Conservation (phyloP, 208 protist species). For the Vickermania spadyakhi region DNA sequence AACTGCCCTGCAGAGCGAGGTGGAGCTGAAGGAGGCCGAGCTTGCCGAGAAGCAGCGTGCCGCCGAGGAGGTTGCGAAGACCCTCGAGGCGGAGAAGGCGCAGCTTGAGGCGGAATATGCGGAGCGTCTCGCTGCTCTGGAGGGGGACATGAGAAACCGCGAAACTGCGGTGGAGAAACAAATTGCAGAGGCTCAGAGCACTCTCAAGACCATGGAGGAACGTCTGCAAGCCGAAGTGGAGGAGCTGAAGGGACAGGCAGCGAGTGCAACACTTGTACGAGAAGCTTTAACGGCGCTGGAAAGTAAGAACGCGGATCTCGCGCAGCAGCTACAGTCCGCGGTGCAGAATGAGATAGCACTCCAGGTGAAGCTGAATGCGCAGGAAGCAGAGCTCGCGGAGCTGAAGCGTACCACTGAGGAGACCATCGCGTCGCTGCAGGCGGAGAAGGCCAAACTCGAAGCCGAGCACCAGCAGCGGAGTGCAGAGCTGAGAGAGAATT, state of each 20-base stretch:
- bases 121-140: neutral
- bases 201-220: neutral
- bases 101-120: neutral
- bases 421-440: neutral
- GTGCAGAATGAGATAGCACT: conserved; percentile 9
- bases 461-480: neutral
- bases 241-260: conserved; percentile 13
- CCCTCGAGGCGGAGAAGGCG: neutral
- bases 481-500: neutral
- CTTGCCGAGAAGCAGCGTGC: neutral
- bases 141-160: neutral
- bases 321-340: neutral
- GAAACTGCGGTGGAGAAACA: neutral
- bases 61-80: neutral
- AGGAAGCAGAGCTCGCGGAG: conserved; percentile 10
- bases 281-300: neutral
- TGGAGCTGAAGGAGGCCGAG: neutral
- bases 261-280: neutral
- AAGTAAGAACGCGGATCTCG: neutral
- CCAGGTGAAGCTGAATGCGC: conserved; percentile 19
- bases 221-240: conserved; percentile 4
- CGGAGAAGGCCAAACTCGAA: neutral
- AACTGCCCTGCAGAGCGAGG: neutral
- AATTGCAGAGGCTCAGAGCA: neutral
- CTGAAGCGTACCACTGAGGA: neutral